Conservation (phyloP, 2,329 filamentous ascomycete genomes). For the Ophiostoma ulmi region DNA sequence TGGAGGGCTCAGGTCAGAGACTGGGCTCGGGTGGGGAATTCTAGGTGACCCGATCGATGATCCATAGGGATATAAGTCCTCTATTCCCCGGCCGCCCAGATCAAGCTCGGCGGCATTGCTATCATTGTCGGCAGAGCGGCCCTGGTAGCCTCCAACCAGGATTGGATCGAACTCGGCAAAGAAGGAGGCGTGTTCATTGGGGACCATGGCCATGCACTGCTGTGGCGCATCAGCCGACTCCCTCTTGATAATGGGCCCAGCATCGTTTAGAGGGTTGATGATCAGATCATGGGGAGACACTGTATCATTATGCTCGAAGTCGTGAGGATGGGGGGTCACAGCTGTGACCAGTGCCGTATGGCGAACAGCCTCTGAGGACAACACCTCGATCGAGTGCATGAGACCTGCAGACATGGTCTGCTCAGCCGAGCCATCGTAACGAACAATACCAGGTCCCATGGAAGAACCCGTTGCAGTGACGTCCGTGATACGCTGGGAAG, state of each 20-base stretch:
- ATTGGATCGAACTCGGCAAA: neutral
- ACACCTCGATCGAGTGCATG: neutral
- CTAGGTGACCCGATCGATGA: neutral
- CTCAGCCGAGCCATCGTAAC: neutral
- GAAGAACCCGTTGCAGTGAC: neutral
- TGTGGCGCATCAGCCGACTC: neutral
- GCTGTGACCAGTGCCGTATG: neutral
- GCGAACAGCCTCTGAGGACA: neutral
- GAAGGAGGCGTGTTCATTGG: neutral
- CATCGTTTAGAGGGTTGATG: neutral
- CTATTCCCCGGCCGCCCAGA: neutral
- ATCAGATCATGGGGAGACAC: constrained; percentile 16
- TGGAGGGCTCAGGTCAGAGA: neutral
- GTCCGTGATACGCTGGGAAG: neutral
- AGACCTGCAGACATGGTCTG: neutral
- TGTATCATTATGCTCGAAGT: constrained; percentile 3
- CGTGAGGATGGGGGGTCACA: neutral
- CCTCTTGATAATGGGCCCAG: neutral
- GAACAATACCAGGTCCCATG: neutral
- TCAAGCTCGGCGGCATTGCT: neutral
- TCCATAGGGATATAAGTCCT: constrained; percentile 6
- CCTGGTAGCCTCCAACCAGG: neutral
- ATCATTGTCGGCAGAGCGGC: neutral
- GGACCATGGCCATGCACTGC: neutral
- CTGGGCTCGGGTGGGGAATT: neutral